These are phyloP conservation scores for Pachyrhizus erosus DNA, from an alignment of 306 rosid species.

Conservation along the genomic window DNA sequence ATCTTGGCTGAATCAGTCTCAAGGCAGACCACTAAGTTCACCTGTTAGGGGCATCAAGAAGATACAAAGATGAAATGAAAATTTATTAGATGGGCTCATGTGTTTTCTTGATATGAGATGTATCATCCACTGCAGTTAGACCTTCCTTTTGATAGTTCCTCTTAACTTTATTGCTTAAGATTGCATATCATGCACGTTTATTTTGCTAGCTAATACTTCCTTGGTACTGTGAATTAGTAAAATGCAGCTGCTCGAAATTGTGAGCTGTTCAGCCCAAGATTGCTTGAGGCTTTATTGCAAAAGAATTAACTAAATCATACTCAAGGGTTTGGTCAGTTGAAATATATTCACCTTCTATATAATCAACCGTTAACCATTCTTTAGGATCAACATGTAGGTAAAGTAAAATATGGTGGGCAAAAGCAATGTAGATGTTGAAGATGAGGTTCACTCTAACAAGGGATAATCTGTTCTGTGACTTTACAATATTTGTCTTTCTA, in stretches of 20 bases:
- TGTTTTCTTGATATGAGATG: slow-evolving; percentile 29
- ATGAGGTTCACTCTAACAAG: slow-evolving; percentile 67
- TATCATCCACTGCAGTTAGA: slow-evolving; percentile 19
- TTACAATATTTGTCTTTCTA: slow-evolving; percentile 32
- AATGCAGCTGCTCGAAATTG: not conserved
- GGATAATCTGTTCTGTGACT: slow-evolving; percentile 61
- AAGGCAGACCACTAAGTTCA: slow-evolving; percentile 13
- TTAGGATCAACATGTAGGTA: slow-evolving; percentile 70
- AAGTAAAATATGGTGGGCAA: slow-evolving; percentile 73
- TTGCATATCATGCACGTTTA: slow-evolving; percentile 17
- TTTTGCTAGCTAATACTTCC: slow-evolving; percentile 34
- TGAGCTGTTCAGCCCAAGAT: not conserved
- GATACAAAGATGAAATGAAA: slow-evolving; percentile 8
- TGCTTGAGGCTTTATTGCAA: not conserved
- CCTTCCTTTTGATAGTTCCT: slow-evolving; percentile 21
- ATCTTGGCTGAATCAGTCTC: slow-evolving; percentile 21
- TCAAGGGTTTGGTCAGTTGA: slow-evolving; percentile 22
- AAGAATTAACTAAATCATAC: not conserved
- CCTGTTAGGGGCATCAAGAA: slow-evolving; percentile 4
- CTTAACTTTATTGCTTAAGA: slow-evolving; percentile 27
- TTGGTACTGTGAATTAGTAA: not conserved
- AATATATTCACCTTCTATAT: slow-evolving; percentile 37
- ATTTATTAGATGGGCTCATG: slow-evolving; percentile 10
- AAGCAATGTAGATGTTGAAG: slow-evolving; percentile 72
- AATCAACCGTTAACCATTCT: slow-evolving; percentile 59